These are phyloP conservation scores for Metschnikowia anglica DNA, from an alignment of 805 yeast species.

Conservation along the genomic window DNA sequence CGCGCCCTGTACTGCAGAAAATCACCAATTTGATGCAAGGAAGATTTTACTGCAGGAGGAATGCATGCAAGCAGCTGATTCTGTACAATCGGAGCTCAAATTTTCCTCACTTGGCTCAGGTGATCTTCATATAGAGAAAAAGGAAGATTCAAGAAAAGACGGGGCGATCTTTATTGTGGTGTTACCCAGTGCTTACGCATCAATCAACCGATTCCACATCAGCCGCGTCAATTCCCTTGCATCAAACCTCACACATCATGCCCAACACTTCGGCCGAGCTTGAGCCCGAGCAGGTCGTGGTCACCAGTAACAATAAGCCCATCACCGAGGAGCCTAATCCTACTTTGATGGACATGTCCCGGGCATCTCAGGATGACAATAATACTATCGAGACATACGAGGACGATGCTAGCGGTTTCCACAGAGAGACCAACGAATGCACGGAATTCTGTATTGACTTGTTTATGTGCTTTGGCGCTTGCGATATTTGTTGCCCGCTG, in stretches of 20 bases:
- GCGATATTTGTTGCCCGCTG: conserved; percentile 42
- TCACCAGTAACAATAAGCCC: conserved; percentile 12
- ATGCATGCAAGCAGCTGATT: neutral
- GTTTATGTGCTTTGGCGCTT: conserved; percentile 40
- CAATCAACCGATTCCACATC: neutral
- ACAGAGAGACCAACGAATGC: conserved; percentile 40
- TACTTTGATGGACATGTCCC: conserved; percentile 15
- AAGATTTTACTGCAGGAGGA: conserved; percentile 1
- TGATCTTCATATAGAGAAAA: neutral
- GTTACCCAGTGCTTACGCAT: neutral
- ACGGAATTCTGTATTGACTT: conserved; percentile 41
- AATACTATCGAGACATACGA: conserved; percentile 12
- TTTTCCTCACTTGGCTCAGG: neutral
- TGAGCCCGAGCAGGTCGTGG: conserved; percentile 12
- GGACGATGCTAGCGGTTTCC: conserved; percentile 34
- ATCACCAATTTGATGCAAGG: neutral
- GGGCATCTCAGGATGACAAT: conserved; percentile 9
- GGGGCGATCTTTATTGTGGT: too few species aligned
- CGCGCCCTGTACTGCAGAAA: too few species aligned
- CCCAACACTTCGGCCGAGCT: conserved; percentile 4
- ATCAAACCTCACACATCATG: conserved; percentile 2
- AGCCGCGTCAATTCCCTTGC: neutral
- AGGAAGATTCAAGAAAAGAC: neutral
- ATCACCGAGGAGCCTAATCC: conserved; percentile 19
- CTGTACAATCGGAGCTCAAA: conserved; percentile 1